Conservation (phyloP, 177 flowering plant genomes). For the Vitis hybrid region DNA sequence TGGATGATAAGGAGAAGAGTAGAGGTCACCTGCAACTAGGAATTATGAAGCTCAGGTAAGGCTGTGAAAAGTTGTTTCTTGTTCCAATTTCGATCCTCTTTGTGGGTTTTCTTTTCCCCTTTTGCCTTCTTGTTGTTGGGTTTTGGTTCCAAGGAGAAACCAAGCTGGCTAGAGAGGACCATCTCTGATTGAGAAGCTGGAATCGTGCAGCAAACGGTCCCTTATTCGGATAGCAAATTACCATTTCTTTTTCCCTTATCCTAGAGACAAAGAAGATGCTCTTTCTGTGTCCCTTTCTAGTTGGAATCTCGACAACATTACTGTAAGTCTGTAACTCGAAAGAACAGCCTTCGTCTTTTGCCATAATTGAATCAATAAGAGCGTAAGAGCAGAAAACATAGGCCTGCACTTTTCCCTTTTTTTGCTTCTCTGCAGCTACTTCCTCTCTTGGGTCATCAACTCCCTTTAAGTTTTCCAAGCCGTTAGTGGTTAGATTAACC, state of each 20-base stretch:
- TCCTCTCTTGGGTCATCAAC: neutral
- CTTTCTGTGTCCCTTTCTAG: constrained; percentile 25
- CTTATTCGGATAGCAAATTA: constrained; percentile 9
- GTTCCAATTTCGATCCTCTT: constrained; percentile 5
- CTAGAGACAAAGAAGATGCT: constrained; percentile 26
- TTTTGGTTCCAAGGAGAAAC: neutral
- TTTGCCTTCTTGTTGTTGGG: neutral
- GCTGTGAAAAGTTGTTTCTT: neutral
- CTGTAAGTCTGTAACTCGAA: constrained; percentile 14
- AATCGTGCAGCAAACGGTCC: constrained; percentile 12
- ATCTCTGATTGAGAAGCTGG: constrained; percentile 18
- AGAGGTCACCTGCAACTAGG: no score
- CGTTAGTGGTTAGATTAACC: no score
- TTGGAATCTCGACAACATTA: constrained; percentile 25
- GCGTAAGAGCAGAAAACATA: neutral
- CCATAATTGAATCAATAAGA: neutral
- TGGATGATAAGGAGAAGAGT: neutral
- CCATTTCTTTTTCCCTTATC: constrained; percentile 17
- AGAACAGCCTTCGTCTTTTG: constrained; percentile 1
- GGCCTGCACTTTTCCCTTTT: neutral
- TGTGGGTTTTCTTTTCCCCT: neutral
- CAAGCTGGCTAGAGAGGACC: constrained; percentile 6
- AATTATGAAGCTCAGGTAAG: neutral
- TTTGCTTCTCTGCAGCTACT: neutral
- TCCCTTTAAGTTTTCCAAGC: no score